phyloP scores from a whole-genome alignment of 2,329 filamentous ascomycete genomes.

The Alternaria triticimaculans region DNA sequence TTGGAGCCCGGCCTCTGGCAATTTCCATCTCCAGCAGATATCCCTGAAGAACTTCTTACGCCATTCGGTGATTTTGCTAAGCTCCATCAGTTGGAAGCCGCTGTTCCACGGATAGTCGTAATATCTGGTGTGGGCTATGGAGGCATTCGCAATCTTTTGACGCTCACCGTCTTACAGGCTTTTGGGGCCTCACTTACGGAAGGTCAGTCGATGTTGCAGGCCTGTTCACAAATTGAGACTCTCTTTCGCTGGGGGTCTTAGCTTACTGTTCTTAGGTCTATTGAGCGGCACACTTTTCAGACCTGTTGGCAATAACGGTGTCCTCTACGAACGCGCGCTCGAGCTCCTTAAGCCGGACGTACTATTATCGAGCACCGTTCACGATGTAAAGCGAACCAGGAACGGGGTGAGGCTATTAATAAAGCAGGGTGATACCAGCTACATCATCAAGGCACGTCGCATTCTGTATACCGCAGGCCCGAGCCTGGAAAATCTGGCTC shows the following conservation, averaged over 20 bases:
- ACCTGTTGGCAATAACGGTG: slow-evolving; percentile 25
- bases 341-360: slow-evolving; percentile 20
- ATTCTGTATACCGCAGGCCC: slow-evolving; percentile 26
- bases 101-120: slow-evolving; percentile 21
- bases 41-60: slow-evolving; percentile 57
- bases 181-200: slow-evolving; percentile 27
- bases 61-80: slow-evolving; percentile 58
- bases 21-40: slow-evolving; percentile 44
- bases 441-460: slow-evolving; percentile 25
- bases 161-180: slow-evolving; percentile 24
- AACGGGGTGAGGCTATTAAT: slow-evolving; percentile 11
- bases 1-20: slow-evolving; percentile 31
- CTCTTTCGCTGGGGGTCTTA: background rate
- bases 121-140: slow-evolving; percentile 31
- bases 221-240: background rate
- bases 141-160: slow-evolving; percentile 22
- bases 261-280: background rate
- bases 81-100: slow-evolving; percentile 47
- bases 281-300: slow-evolving; percentile 12
- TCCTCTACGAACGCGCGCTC: slow-evolving; percentile 32
- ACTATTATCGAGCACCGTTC: slow-evolving; percentile 16
- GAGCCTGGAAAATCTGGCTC: slow-evolving; percentile 12
- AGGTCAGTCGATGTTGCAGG: background rate
- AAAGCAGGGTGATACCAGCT: slow-evolving; percentile 2
- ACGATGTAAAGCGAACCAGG: slow-evolving; percentile 1